phyloP scores from a whole-genome alignment of 352 stramenopile genomes.

The Phytopythium cucurbitacearum region DNA sequence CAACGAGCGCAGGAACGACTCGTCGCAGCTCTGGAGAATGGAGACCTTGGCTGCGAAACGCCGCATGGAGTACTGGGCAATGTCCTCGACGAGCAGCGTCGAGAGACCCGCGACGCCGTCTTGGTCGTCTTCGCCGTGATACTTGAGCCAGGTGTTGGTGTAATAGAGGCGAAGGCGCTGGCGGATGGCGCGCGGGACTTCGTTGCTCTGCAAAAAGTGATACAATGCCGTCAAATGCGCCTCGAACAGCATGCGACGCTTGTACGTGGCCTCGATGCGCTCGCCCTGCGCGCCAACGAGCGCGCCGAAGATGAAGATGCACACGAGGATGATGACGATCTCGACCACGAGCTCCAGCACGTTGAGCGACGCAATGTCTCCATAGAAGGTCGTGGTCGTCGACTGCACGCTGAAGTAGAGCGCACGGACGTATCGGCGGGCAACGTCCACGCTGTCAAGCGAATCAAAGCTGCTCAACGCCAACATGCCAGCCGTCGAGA shows the following conservation, averaged over 20 bases:
- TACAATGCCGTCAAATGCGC: slow-evolving; percentile 63
- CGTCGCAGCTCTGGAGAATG: slow-evolving; percentile 64
- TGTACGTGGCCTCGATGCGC: slow-evolving; percentile 59
- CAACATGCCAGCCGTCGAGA: slow-evolving; percentile 53
- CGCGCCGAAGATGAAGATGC: slow-evolving; percentile 70
- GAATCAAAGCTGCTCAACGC: slow-evolving; percentile 34
- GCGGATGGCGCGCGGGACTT: slow-evolving; percentile 44
- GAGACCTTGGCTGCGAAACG: slow-evolving; percentile 51
- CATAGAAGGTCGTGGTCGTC: slow-evolving; percentile 70
- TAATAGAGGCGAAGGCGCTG: slow-evolving; percentile 58
- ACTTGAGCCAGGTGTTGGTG: slow-evolving; percentile 66
- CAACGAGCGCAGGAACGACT: slow-evolving; percentile 57
- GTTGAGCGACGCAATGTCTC: slow-evolving; percentile 63
- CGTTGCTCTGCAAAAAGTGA: slow-evolving; percentile 51
- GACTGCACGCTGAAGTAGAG: slow-evolving; percentile 58
- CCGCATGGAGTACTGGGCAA: slow-evolving; percentile 62
- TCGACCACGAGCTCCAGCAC: slow-evolving; percentile 51
- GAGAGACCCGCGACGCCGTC: slow-evolving; percentile 55
- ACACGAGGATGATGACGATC: slow-evolving; percentile 52
- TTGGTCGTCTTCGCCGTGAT: slow-evolving; percentile 55
- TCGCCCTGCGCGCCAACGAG: slow-evolving; percentile 56
- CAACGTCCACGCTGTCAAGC: slow-evolving; percentile 32
- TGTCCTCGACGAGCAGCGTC: slow-evolving; percentile 57
- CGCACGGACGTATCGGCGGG: slow-evolving; percentile 46
- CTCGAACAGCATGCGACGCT: slow-evolving; percentile 66